A percentile compares a stretch with the other conserved stretches of the same genome.
phyloP scores from a whole-genome alignment of 2,329 filamentous ascomycete genomes.

The Penicillium italicum region DNA sequence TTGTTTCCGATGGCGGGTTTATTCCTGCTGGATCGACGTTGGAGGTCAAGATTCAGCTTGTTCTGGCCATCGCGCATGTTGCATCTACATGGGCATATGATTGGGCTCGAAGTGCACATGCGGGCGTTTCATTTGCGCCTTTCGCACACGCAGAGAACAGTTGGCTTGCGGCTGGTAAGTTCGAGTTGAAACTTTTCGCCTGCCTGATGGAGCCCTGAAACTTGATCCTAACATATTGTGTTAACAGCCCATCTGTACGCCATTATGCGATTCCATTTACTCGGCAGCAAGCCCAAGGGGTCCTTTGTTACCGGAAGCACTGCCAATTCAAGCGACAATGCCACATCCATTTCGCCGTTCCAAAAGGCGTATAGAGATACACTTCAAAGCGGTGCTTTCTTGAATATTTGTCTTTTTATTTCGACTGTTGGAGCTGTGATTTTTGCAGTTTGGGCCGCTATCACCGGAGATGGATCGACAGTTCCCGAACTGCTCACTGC shows the following conservation, averaged over 20 bases:
- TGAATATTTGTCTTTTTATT: constrained; percentile 16
- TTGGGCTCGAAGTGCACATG: constrained; percentile 19
- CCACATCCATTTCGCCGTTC: neutral
- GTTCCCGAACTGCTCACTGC: constrained; percentile 11
- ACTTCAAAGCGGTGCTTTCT: constrained; percentile 17
- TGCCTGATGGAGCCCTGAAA: neutral
- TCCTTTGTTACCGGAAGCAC: constrained; percentile 32
- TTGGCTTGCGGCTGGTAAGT: constrained; percentile 28
- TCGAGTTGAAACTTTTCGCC: neutral
- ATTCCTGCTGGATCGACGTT: constrained; percentile 12
- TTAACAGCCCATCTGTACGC: constrained; percentile 21
- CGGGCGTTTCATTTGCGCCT: constrained; percentile 20
- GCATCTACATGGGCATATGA: constrained; percentile 22
- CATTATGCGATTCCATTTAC: constrained; percentile 23
- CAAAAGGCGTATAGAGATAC: constrained; percentile 15
- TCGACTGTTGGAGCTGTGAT: constrained; percentile 8
- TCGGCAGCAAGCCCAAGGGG: constrained; percentile 26
- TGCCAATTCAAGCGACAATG: constrained; percentile 25
- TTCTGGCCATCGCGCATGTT: constrained; percentile 13
- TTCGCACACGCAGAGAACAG: constrained; percentile 30
- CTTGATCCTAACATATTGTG: neutral
- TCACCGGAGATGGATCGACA: neutral
- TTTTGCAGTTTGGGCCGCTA: neutral
- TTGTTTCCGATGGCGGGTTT: constrained; percentile 13
- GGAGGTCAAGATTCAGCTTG: constrained; percentile 12